A percentile compares a stretch with the other conserved stretches of the same genome.
Conservation (phyloP, 306 rosid genomes). For the Trichosanthes truncata region DNA sequence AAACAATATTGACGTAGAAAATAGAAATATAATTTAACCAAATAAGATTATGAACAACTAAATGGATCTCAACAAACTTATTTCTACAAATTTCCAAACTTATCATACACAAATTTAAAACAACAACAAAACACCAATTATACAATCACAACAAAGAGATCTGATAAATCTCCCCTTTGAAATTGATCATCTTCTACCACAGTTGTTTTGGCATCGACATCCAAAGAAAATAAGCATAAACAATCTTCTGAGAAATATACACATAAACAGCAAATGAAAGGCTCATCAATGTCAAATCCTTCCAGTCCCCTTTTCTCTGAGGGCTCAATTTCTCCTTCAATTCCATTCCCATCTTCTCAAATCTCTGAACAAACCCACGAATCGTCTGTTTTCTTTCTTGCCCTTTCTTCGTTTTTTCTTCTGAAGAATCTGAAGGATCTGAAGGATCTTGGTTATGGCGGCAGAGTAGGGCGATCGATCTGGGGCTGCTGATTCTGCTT, state of each 20-base stretch:
- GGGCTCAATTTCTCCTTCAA: constrained; percentile 53
- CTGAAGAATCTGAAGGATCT: constrained; percentile 3
- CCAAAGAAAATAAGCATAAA: constrained; percentile 70
- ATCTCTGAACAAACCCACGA: constrained; percentile 14
- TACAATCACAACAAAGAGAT: not conserved
- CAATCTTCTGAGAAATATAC: constrained; percentile 63
- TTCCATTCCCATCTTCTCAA: constrained; percentile 38
- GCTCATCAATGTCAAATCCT: constrained; percentile 69
- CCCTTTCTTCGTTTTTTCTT: constrained; percentile 21
- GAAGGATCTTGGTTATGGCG: constrained; percentile 29
- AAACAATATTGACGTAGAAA: too few relatives aligned
- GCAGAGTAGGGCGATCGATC: constrained; percentile 13
- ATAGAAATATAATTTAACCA: too few relatives aligned
- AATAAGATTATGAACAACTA: too few relatives aligned
- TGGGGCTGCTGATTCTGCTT: constrained; percentile 22
- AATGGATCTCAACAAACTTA: not conserved
- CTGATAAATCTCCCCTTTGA: not conserved
- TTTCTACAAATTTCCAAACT: not conserved
- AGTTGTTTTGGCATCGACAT: constrained; percentile 35
- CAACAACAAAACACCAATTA: not conserved
- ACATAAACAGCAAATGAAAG: constrained; percentile 84
- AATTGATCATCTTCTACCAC: constrained; percentile 28
- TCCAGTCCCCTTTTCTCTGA: constrained; percentile 79
- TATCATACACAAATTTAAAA: not conserved
- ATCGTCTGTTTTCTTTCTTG: constrained; percentile 12